Evolutionary conservation across 768 basidiomycete species (phyloP), one percentile per base, ranked within the genome.

Genomic region (Rhizopogon vesiculosus): DNA sequence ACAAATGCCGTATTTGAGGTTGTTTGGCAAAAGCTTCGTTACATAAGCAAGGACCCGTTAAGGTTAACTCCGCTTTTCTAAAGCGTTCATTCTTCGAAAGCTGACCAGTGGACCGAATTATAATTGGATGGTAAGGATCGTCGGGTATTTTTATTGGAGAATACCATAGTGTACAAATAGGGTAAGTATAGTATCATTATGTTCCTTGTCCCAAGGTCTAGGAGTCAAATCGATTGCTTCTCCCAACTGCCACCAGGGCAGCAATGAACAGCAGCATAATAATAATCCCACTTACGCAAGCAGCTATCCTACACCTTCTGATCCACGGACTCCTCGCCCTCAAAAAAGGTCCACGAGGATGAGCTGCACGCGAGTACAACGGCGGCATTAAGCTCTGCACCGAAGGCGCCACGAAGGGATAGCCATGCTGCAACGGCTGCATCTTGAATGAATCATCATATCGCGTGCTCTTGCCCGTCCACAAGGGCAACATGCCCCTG

Each of bases 351-450:
- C 43, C 60, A 53, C 56, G 55, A 42, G 65, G 60, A 38, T 62
- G 71, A 0, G 58, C 58, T 8, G 60, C 54, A 25, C 52, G 45
- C 56, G 56, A 53, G 53, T 66, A 59, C 12, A 64, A 65, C 12
- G 61, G 65, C 0, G 67, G 70, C 58, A 60, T 64, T 66, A 69
- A 58, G 63, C 65, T 68, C 59, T 62, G 60, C 42, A 70, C 69
- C 3, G 82, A 78, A 9, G 82, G 77, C 3, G 82, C 75, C 39
- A 85, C 73, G 59, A 86, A 84, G 13, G 85, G 85, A 56, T 86
- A 83, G 13, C 84, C 80, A 57, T 60, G 58, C 70, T 66, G 78
- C 33, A 49, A 38, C 54, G 2, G 74, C 67, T 54, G 76, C 70
- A 66, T 76, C 76, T 42, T 78, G 70, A 63, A 75, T 72, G 64